Base-by-base conservation (phyloP, 1,284 basidiomycete genomes). In the Cryptococcus jaspeensis region DNA sequence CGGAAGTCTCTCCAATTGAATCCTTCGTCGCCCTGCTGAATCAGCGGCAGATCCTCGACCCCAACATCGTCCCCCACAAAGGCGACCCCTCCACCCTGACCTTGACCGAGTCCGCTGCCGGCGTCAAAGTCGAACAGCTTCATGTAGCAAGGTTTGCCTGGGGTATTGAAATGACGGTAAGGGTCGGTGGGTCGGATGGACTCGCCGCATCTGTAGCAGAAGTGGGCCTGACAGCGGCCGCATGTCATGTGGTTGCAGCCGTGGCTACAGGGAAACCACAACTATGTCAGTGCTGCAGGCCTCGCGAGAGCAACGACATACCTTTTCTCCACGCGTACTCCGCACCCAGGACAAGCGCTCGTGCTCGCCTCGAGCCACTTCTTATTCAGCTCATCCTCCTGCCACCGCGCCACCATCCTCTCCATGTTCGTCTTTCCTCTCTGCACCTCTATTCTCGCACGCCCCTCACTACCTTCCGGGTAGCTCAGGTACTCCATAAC, bases 221-320 rank as follows among this genome's bases (percentile, higher is more conserved):
- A 78, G 56, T 77, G 76, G 2, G 72, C 63, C 8, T 61, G 48
- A 45, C 75, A 75, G 13, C 69, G 53, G 40, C 61, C 65, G 55
- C 76, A 77, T 2, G 70, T 74, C 70, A 78, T 76, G 52, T 78
- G 76, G 63, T 78, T 78, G 56, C 76, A 78, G 13, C 76, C 76
- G 41, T 71, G 66, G 54, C 67, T 64, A 39, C 32, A 43, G n/a
- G n/a, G n/a, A n/a, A n/a, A n/a, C n/a, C n/a, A n/a, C n/a, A 11
- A 20, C 23, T 40, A 23, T n/a, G 50, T 36, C 25, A 45, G 50
- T n/a, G 15, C 20, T 15, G 20, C 15, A 4, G 1, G 16, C 44
- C 40, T 41, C 35, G 32, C n/a, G 32, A 20, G 13, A 20, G 15
- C 32, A 12, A 23, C 13, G 18, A 44, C 39, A 48, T 52, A 66